Evolutionary conservation across 2,329 filamentous ascomycete species (phyloP).

Genomic region (Epichloe typhina): DNA sequence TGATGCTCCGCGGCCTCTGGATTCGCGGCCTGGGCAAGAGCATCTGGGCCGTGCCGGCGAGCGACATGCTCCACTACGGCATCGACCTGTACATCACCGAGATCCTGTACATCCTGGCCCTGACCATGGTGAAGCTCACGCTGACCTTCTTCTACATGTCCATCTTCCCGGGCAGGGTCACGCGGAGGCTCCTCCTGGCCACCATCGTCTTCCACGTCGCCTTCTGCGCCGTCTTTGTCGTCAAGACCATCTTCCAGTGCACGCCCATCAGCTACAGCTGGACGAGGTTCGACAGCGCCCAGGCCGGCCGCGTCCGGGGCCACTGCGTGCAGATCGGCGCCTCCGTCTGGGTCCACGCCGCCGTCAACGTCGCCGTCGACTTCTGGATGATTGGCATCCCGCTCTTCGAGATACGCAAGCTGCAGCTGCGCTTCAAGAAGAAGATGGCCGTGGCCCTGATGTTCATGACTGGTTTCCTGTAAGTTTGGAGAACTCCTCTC

Average conservation of each 20-base stretch:
- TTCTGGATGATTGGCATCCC: constrained; percentile 6
- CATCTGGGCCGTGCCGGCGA: not conserved
- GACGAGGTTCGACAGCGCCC: not conserved
- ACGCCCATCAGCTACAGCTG: not conserved
- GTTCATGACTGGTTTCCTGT: constrained; percentile 6
- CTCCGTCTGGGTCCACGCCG: constrained; percentile 3
- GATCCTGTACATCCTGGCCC: constrained; percentile 5
- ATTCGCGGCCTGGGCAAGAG: not conserved
- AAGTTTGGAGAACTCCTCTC: not conserved
- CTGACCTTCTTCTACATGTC: constrained; percentile 5
- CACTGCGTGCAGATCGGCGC: constrained; percentile 4
- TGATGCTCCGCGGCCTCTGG: not conserved
- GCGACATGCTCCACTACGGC: not conserved
- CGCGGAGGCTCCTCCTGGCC: constrained; percentile 1
- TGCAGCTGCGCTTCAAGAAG: constrained; percentile 5
- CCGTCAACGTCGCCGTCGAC: constrained; percentile 3
- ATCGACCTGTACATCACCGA: not conserved
- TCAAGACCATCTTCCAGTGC: constrained; percentile 3
- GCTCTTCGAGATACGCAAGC: constrained; percentile 2
- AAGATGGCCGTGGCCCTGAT: constrained; percentile 5
- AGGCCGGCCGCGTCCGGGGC: not conserved
- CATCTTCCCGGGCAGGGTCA: constrained; percentile 2
- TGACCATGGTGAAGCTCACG: constrained; percentile 2
- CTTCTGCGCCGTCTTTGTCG: not conserved
- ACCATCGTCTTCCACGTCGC: not conserved